Evolutionary conservation across 2,329 filamentous ascomycete genomes (phyloP).

Genomic region (Ustulina deusta): DNA sequence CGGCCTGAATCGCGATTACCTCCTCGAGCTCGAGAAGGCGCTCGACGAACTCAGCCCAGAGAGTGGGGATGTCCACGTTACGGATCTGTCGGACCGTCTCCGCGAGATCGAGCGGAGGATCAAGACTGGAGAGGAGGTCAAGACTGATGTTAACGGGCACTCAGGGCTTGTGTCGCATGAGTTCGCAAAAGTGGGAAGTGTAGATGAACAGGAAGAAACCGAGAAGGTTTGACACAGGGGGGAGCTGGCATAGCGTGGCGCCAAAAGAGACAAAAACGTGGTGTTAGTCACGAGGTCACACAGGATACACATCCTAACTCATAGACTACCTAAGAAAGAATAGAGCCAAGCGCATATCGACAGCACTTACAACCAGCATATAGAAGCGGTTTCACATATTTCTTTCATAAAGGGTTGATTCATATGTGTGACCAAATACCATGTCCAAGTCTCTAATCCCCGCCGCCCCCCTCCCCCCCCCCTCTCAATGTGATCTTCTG

Average conservation of each 20-base stretch:
- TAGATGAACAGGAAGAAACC: constrained; percentile 70
- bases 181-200: constrained; percentile 60
- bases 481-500: background rate
- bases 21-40: constrained; percentile 82
- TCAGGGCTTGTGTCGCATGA: constrained; percentile 48
- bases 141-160: background rate
- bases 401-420: constrained; percentile 1
- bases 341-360: constrained; percentile 16
- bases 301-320: constrained; percentile 7
- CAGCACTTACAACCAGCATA: constrained; percentile 3
- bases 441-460: background rate
- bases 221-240: constrained; percentile 45
- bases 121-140: constrained; percentile 13
- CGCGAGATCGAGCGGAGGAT: constrained; percentile 65
- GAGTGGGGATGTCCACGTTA: constrained; percentile 85
- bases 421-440: constrained; percentile 1
- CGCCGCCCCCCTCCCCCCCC: background rate
- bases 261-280: background rate
- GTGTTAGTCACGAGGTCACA: constrained; percentile 7
- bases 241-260: background rate
- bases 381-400: background rate
- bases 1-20: constrained; percentile 90
- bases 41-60: constrained; percentile 78
- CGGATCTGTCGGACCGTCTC: constrained; percentile 81
- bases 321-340: constrained; percentile 22